Base-by-base conservation (phyloP, 306 rosid genomes). In the Lupinus albus region DNA sequence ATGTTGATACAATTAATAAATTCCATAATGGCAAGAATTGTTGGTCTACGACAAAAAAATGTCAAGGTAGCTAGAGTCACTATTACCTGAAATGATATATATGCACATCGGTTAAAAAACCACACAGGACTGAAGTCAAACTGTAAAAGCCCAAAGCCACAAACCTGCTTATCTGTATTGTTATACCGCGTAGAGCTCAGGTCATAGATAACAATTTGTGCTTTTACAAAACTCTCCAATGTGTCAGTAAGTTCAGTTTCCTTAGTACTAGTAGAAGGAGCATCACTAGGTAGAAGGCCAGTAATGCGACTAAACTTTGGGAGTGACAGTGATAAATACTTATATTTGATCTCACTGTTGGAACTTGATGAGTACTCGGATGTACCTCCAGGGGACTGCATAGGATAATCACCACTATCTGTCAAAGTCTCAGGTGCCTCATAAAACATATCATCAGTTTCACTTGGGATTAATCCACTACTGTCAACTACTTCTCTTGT, bases 41-140 rank as follows among this genome's bases (percentile, higher is more conserved):
- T 93, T 55, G 88, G 93, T 82, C 99, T 82, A 21, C 97, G 96
- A 67, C 97, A 89, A 78, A 86, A 93, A 73, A 93, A 93, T 67
- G 97, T 86, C 83, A 93, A 64, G 35, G 96, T 88, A 53, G 97
- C 81, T 82, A 93, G 72, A 61, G 97, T 90, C 71, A 90, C 84
- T 1, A 76, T 76, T 59, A 93, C 90, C 99, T 93, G 86, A 62
- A 84, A 76, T 70, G 61, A 61, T 20, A 32, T 10, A 42, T 42
- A 11, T 42, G 61, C 74, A 45, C 47, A 71, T 49, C 58, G 54
- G 16, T 51, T 59, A 35, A 25, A 46, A 55, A 64, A 28, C 66
- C 58, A 62, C 4, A 41, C 7, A 39, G 46, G 47, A 69, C 73
- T 14, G 35, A 54, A 68, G 68, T 10, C 30, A 78, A 64, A 55